phyloP scores from a whole-genome alignment of 306 rosid species.

The Begonia fuchsioides region DNA sequence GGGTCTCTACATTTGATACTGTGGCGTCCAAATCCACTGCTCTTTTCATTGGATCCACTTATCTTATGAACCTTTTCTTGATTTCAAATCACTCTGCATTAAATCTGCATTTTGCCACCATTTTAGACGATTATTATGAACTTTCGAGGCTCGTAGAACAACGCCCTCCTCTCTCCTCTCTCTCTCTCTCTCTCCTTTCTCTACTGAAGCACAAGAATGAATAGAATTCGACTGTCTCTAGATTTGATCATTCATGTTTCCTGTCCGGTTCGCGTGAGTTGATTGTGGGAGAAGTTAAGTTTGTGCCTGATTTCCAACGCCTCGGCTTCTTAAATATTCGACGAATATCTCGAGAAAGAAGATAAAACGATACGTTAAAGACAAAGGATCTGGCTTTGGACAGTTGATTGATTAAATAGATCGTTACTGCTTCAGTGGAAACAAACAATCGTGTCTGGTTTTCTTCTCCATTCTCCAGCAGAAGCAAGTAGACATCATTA shows the following conservation, averaged over 20 bases:
- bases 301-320: no score
- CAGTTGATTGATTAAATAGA: background rate
- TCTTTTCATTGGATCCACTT: background rate
- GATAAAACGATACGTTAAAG: background rate
- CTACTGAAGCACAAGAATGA: no score
- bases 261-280: no score
- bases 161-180: no score
- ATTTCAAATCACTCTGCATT: background rate
- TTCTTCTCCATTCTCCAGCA: background rate
- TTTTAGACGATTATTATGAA: no score
- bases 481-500: background rate
- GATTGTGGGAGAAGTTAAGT: no score
- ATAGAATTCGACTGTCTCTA: no score
- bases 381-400: background rate
- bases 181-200: no score
- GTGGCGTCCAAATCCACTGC: background rate
- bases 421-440: background rate
- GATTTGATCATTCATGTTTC: no score
- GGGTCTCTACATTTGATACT: no score
- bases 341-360: background rate
- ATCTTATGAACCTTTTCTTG: background rate
- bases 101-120: no score
- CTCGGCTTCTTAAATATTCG: background rate
- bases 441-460: background rate
- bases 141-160: no score